Evolutionary conservation across 129 eudicot species (phyloP).

Genomic region (carrot (Daucus carota)): DNA sequence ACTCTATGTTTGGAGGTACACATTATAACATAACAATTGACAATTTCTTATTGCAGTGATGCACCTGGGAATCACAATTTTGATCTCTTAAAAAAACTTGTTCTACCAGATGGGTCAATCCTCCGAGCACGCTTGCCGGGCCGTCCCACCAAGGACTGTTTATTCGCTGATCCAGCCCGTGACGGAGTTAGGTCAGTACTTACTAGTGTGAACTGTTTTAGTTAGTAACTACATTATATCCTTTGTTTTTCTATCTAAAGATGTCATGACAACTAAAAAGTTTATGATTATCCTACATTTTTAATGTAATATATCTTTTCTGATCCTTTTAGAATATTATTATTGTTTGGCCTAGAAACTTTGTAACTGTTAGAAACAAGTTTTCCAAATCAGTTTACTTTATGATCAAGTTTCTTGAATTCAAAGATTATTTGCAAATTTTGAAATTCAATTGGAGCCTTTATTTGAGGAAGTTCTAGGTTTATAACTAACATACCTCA

Average conservation of each 20-base stretch:
- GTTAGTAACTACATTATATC: background rate
- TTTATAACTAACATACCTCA: background rate
- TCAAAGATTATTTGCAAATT: background rate
- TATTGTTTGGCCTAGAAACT: background rate
- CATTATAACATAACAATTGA: background rate
- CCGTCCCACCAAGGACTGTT: constrained; percentile 68
- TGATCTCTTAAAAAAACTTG: constrained; percentile 60
- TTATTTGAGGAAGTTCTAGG: background rate
- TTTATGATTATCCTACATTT: background rate
- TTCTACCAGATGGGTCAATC: constrained; percentile 69
- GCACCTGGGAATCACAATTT: constrained; percentile 86
- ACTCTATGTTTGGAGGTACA: background rate
- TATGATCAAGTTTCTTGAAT: background rate
- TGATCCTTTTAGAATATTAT: background rate
- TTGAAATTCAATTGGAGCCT: background rate
- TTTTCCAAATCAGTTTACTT: background rate
- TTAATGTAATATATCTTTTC: background rate
- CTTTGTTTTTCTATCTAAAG: background rate
- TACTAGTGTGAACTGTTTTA: background rate
- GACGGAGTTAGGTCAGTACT: constrained; percentile 48
- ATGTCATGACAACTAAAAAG: background rate
- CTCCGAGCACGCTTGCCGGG: constrained; percentile 74
- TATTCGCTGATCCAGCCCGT: constrained; percentile 65
- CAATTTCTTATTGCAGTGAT: constrained; percentile 40
- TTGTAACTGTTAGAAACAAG: background rate